Evolutionary conservation across 805 yeast genomes (phyloP).

Genomic region (Candida piceae): DNA sequence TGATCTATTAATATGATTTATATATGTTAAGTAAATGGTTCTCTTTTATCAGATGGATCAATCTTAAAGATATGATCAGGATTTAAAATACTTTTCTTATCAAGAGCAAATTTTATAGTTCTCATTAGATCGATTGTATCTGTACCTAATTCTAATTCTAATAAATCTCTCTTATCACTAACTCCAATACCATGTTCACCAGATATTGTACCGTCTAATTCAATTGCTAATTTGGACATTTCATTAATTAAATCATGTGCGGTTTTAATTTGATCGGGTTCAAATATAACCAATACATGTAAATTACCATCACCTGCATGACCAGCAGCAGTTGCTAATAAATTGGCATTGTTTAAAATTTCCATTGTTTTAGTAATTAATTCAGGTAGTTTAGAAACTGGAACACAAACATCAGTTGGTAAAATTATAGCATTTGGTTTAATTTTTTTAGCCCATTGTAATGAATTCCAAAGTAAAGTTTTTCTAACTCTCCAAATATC

Average conservation of each 20-base stretch:
- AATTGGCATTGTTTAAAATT: conserved; percentile 49
- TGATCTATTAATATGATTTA: too few species aligned
- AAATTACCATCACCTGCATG: conserved; percentile 86
- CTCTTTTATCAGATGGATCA: conserved; percentile 43
- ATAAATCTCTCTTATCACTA: conserved; percentile 57
- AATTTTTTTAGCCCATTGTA: conserved; percentile 56
- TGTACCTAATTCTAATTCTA: conserved; percentile 60
- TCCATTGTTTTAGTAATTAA: conserved; percentile 57
- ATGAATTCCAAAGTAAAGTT: conserved; percentile 58
- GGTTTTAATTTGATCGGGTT: conserved; percentile 40
- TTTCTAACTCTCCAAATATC: conserved; percentile 77
- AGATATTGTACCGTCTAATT: conserved; percentile 75
- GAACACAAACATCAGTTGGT: conserved; percentile 84
- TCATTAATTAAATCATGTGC: conserved; percentile 49
- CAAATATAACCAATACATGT: conserved; percentile 62
- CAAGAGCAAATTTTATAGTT: conserved; percentile 63
- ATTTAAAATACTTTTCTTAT: conserved; percentile 67
- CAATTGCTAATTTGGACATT: conserved; percentile 63
- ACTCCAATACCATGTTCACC: conserved; percentile 88
- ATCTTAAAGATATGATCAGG: conserved; percentile 76
- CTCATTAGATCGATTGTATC: conserved; percentile 72
- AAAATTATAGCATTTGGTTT: conserved; percentile 45
- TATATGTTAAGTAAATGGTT: conserved; percentile 15
- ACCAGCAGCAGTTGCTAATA: conserved; percentile 60
- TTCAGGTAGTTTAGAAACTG: conserved; percentile 61